phyloP scores from a whole-genome alignment of 2,329 filamentous ascomycete genomes.

The Scedosporium minutisporum region DNA sequence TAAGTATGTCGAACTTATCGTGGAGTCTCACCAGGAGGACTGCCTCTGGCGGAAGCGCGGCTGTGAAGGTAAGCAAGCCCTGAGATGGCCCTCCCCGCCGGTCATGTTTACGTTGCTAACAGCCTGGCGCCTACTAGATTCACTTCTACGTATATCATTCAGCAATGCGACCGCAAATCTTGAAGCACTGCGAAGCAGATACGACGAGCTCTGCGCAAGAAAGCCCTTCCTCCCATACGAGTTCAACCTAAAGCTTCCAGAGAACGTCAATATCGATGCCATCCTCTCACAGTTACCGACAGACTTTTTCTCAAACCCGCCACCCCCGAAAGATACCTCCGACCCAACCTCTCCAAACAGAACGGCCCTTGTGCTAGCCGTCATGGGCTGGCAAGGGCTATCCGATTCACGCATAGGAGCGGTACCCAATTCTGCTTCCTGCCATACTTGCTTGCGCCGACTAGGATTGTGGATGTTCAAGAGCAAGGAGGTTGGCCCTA shows the following conservation, averaged over 20 bases:
- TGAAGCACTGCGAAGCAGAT: constrained; percentile 49
- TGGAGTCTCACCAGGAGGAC: constrained; percentile 65
- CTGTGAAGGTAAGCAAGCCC: constrained; percentile 59
- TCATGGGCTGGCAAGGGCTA: constrained; percentile 69
- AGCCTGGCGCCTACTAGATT: constrained; percentile 29
- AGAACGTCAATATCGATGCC: constrained; percentile 39
- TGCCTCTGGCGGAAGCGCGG: constrained; percentile 81
- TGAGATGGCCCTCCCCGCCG: neutral
- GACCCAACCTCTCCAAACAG: constrained; percentile 35
- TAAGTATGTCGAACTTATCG: constrained; percentile 64
- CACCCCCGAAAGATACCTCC: constrained; percentile 15
- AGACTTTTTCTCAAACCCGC: constrained; percentile 42
- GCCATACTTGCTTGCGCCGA: constrained; percentile 76
- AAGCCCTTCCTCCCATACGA: constrained; percentile 49
- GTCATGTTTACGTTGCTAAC: constrained; percentile 9
- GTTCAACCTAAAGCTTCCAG: constrained; percentile 50
- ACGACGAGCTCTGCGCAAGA: constrained; percentile 49
- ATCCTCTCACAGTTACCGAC: constrained; percentile 39
- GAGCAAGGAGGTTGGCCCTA: constrained; percentile 54
- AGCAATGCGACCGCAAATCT: constrained; percentile 52
- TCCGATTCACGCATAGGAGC: constrained; percentile 43
- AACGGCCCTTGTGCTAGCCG: constrained; percentile 56
- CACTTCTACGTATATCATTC: constrained; percentile 52
- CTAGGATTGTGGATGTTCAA: constrained; percentile 92
- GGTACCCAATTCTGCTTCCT: constrained; percentile 66